Evolutionary conservation across 352 stramenopile species (phyloP), one percentile per base, ranked within the genome.

Genomic region (Pythium scleroteichum): DNA sequence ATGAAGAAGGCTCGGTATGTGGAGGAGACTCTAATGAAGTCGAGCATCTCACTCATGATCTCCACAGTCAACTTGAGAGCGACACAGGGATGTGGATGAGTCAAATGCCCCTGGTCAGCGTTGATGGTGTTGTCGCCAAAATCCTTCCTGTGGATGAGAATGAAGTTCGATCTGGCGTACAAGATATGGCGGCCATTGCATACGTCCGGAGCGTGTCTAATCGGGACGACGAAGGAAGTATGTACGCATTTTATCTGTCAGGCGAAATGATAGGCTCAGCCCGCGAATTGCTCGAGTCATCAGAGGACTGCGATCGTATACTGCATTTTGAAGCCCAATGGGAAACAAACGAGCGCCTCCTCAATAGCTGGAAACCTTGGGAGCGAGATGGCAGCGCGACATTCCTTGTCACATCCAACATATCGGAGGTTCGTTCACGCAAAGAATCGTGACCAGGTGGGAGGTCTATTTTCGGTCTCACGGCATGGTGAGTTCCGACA

Each of bases 361-460:
- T 81, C 8, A 87, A 82, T 63, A 89, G 79, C 53, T 85, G 75
- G 67, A 79, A 75, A 46, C 64, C 73, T 26, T 89, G 79, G 79
- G 75, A 87, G 44, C 71, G 72, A 23, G 57, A 77, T 22, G 68
- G 80, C 8, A 32, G 54, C 49, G 67, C 79, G n/a, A 77, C 69
- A 24, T 85, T 85, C 42, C 73, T 80, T 63, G 13, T 62, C 1
- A 52, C 52, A 10, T n/a, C 48, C 1, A 55, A 14, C 17, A 59
- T 71, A 20, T 59, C 53, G 7, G 10, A 42, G 14, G 26, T 8
- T 16, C n/a, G 17, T 19, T 27, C 47, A 20, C 20, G 20, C 40
- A 40, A 50, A 19, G 29, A 47, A 32, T 24, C 24, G 4, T 40
- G 35, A 62, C 5, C 10, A 35, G 19, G 3, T 29, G 14, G n/a